These are phyloP conservation scores for Saccharomycopsis vini DNA, from an alignment of 805 yeast species.

Conservation along the genomic window DNA sequence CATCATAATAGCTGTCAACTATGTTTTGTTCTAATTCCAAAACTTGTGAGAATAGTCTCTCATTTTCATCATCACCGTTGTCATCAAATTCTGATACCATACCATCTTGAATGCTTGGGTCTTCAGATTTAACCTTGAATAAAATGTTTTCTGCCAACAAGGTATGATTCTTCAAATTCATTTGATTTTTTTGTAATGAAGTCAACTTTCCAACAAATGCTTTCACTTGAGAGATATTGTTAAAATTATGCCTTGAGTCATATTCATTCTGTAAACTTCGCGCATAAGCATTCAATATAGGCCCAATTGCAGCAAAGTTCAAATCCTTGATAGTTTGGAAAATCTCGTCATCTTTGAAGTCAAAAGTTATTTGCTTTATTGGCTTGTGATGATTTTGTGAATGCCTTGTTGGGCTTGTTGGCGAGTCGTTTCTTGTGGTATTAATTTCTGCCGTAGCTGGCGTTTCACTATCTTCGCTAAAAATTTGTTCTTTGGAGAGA, in stretches of 20 bases:
- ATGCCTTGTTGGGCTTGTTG: conserved; percentile 3
- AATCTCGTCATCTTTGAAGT: conserved; percentile 35
- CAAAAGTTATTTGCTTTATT: conserved; percentile 8
- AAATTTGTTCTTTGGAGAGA: conserved; percentile 21
- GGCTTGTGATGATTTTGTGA: not conserved
- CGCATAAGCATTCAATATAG: conserved; percentile 60
- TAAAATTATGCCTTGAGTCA: conserved; percentile 48
- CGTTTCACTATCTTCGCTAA: conserved; percentile 1
- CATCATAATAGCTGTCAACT: conserved; percentile 17
- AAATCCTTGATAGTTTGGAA: conserved; percentile 46
- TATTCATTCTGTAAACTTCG: conserved; percentile 59
- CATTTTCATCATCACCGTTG: conserved; percentile 20
- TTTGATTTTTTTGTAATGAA: conserved; percentile 57
- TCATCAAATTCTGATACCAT: conserved; percentile 18
- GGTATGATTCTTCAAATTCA: conserved; percentile 63
- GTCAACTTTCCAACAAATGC: conserved; percentile 63
- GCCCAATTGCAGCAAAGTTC: conserved; percentile 77
- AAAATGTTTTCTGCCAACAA: conserved; percentile 59
- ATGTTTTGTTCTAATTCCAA: conserved; percentile 19
- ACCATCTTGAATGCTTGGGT: not conserved
- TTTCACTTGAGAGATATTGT: conserved; percentile 57
- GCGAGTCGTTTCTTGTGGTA: not conserved
- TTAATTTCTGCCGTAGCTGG: not conserved
- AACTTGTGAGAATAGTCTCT: conserved; percentile 18
- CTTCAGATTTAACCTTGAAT: conserved; percentile 31